A percentile compares a stretch with the other conserved stretches of the same genome.
Evolutionary conservation across 2,329 filamentous ascomycete species (phyloP).

Genomic region (Sphaerulina musiva): DNA sequence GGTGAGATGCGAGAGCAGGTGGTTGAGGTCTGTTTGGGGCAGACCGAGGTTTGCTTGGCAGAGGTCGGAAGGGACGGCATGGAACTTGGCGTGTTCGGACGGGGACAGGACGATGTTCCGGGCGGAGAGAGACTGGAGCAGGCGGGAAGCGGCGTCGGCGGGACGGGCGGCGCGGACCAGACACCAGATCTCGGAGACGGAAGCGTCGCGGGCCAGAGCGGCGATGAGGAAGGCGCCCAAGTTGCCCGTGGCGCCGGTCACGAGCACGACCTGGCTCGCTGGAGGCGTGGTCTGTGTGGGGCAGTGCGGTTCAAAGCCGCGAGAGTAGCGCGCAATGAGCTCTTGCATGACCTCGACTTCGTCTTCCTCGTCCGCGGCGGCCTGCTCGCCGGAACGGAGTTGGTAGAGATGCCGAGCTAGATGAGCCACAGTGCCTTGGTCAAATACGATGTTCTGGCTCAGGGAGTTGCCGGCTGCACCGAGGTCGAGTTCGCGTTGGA

Average conservation of each 20-base stretch:
- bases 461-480: slow-evolving; percentile 8
- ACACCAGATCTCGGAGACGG: slow-evolving; percentile 42
- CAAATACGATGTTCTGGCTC: slow-evolving; percentile 54
- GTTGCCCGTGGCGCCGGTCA: slow-evolving; percentile 61
- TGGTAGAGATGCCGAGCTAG: slow-evolving; percentile 43
- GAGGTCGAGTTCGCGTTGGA: slow-evolving; percentile 20
- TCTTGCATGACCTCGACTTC: slow-evolving; percentile 41
- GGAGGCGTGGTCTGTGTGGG: slow-evolving; percentile 11
- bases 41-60: slow-evolving; percentile 27
- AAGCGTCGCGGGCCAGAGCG: slow-evolving; percentile 28
- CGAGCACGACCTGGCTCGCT: slow-evolving; percentile 11
- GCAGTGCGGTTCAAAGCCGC: slow-evolving; percentile 30
- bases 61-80: slow-evolving; percentile 27
- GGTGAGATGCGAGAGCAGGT: slow-evolving; percentile 24
- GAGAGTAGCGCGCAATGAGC: slow-evolving; percentile 43
- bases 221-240: slow-evolving; percentile 54
- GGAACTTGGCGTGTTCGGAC: slow-evolving; percentile 12
- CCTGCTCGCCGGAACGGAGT: slow-evolving; percentile 36
- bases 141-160: slow-evolving; percentile 29
- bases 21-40: slow-evolving; percentile 15
- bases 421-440: slow-evolving; percentile 46
- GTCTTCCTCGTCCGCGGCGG: slow-evolving; percentile 31
- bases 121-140: slow-evolving; percentile 31
- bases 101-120: slow-evolving; percentile 30
- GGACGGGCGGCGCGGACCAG: slow-evolving; percentile 45